Evolutionary conservation across 2,329 filamentous ascomycete species (phyloP).

Genomic region (Pestalotiopsis sp.): DNA sequence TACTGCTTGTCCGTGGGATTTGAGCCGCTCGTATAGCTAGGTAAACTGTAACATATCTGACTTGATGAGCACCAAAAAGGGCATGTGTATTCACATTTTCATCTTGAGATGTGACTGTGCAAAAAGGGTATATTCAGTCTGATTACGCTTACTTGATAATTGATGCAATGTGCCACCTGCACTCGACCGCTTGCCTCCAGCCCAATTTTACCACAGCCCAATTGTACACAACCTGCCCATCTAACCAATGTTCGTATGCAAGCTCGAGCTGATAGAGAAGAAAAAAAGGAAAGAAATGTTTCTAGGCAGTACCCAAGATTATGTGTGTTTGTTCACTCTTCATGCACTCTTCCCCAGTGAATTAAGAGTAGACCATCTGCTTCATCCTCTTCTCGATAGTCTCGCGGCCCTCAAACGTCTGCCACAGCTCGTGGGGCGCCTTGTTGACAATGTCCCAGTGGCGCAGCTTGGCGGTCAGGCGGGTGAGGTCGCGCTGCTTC

Average conservation of each 20-base stretch:
- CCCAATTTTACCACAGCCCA: neutral
- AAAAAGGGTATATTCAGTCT: neutral
- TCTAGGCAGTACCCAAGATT: neutral
- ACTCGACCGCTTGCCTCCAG: neutral
- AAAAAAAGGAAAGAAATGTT: neutral
- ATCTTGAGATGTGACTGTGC: neutral
- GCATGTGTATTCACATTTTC: no score
- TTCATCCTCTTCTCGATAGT: conserved; percentile 79
- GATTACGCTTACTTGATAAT: neutral
- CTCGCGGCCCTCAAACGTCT: conserved; percentile 69
- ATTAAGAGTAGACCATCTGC: conserved; percentile 58
- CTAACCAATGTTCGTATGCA: neutral
- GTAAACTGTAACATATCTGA: neutral
- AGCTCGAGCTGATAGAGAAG: neutral
- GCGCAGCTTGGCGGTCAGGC: conserved; percentile 76
- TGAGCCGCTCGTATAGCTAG: neutral
- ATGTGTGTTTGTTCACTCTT: neutral
- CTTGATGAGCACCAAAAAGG: neutral
- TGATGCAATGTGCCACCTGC: neutral
- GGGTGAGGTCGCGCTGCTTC: conserved; percentile 83
- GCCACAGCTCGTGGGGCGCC: conserved; percentile 88
- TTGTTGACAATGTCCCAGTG: conserved; percentile 86
- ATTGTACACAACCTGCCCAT: neutral
- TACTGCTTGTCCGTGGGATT: no score
- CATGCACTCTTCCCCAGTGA: neutral